Conservation (phyloP, 129 eudicot species). For the Tagetes patula region DNA sequence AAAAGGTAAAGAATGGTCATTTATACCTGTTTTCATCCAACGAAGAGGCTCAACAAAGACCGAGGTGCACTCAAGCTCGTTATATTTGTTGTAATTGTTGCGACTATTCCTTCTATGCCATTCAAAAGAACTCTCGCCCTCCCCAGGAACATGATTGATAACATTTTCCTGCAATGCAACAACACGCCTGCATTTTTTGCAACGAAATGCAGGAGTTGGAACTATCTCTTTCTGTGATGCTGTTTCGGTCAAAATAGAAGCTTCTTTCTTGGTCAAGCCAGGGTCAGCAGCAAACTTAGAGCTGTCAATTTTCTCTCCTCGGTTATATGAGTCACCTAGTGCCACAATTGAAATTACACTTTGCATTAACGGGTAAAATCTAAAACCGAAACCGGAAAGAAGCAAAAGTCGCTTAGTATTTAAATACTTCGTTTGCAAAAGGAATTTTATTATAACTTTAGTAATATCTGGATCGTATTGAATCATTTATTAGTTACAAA, state of each 20-base stretch:
- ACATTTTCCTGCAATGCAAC: constrained; percentile 85
- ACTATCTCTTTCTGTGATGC: constrained; percentile 31
- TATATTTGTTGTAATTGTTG: constrained; percentile 46
- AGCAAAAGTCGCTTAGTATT: background rate
- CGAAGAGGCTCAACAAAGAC: constrained; percentile 94
- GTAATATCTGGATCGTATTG: background rate
- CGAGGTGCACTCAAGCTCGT: constrained; percentile 81
- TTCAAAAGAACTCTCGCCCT: constrained; percentile 81
- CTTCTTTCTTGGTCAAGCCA: constrained; percentile 55
- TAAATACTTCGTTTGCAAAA: background rate
- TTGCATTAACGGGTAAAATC: background rate
- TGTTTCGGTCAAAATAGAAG: constrained; percentile 35
- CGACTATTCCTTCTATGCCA: constrained; percentile 82
- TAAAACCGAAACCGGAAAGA: background rate
- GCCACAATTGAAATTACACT: background rate
- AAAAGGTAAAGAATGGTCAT: background rate
- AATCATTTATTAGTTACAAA: background rate
- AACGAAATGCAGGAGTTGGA: constrained; percentile 65
- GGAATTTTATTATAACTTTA: background rate
- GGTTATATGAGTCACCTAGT: constrained; percentile 83
- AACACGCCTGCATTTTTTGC: constrained; percentile 88
- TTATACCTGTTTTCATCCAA: constrained; percentile 93
- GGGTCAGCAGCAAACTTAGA: constrained; percentile 94
- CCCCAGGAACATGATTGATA: constrained; percentile 81
- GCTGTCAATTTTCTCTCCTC: constrained; percentile 82